These are phyloP conservation scores for Dictyostelium intermedium DNA, from an alignment of 78 protist genomes.

Conservation along the genomic window DNA sequence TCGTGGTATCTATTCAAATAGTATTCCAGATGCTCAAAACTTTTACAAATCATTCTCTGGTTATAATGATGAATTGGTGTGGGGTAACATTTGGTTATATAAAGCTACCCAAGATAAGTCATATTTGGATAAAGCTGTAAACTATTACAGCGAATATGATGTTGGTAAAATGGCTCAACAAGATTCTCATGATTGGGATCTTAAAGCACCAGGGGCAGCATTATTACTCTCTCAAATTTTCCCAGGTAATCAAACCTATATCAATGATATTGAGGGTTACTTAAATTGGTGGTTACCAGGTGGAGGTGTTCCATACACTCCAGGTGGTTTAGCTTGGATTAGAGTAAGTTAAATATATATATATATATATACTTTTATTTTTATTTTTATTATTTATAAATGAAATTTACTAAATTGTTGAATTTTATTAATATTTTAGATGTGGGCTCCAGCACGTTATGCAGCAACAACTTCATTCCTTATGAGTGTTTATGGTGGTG, in stretches of 20 bases:
- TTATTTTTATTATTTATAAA: too few species aligned
- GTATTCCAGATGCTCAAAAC: constrained; percentile 43
- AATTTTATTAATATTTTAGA: not conserved
- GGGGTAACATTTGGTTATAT: constrained; percentile 66
- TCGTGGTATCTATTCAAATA: constrained; percentile 59
- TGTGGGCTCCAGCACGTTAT: constrained; percentile 49
- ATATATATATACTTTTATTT: too few species aligned
- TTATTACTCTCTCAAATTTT: constrained; percentile 1
- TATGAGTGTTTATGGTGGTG: constrained; percentile 50
- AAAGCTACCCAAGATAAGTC: constrained; percentile 39
- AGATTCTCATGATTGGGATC: constrained; percentile 69
- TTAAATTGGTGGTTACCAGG: constrained; percentile 67
- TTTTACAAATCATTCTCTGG: constrained; percentile 73
- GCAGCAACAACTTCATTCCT: constrained; percentile 45
- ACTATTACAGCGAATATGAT: not conserved
- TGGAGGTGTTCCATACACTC: constrained; percentile 59
- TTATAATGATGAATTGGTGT: constrained; percentile 55
- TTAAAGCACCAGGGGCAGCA: constrained; percentile 51
- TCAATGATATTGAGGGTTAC: constrained; percentile 20
- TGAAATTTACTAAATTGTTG: not conserved
- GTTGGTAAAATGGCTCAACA: constrained; percentile 36
- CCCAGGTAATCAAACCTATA: not conserved
- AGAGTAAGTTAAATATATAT: too few species aligned
- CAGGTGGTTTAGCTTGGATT: constrained; percentile 77
- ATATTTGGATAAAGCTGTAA: not conserved